Base-by-base conservation (phyloP, 768 basidiomycete genomes). In the Lyophyllum semitale region DNA sequence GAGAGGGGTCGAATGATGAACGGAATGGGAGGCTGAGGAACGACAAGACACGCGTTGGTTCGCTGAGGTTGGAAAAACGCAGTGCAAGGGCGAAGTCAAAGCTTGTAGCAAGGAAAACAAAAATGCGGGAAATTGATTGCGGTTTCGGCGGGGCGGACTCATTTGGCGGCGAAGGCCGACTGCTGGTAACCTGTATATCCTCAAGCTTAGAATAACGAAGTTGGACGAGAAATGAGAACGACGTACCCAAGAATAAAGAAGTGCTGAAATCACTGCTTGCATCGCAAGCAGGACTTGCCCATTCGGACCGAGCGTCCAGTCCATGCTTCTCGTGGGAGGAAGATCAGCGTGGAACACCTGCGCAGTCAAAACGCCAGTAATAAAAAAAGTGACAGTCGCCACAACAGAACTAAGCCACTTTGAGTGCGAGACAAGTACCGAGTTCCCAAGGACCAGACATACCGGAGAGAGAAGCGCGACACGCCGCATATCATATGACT, bases 401-500 rank as follows among this genome's bases (percentile, higher is more conserved):
- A 67, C 76, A 33, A 84, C 68, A 2, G 85, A 87, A 23, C 84
- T 84, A 37, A 46, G 46, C 44, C 22, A 32, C 43, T 47, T 42
- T 55, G 30, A n/a, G 44, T 49, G 38, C 48, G 52, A 48, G 56
- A 58, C 26, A 26, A 45, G 40, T 40, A n/a, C 17, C 20, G 13
- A 33, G 48, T 22, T 51, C 18, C 41, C 43, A 51, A 20, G 37
- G 30, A 40, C 18, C 23, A 33, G 3, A 59, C 73, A 44, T 62
- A 83, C 85, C 85, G 76, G 48, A 66, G 30, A 38, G 85, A 86
- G 54, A 84, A 71, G 26, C 81, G 77, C 35, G 84, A 81, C 38
- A 85, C 50, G 27, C 85, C 85, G 55, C 76, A 77, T 51, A 87
- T 73, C 85, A 87, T 86, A 71, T 87, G 85, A 43, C 85, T 85